These are phyloP conservation scores for Fusarium newnesense DNA, from an alignment of 2,329 filamentous ascomycete genomes.

Conservation along the genomic window DNA sequence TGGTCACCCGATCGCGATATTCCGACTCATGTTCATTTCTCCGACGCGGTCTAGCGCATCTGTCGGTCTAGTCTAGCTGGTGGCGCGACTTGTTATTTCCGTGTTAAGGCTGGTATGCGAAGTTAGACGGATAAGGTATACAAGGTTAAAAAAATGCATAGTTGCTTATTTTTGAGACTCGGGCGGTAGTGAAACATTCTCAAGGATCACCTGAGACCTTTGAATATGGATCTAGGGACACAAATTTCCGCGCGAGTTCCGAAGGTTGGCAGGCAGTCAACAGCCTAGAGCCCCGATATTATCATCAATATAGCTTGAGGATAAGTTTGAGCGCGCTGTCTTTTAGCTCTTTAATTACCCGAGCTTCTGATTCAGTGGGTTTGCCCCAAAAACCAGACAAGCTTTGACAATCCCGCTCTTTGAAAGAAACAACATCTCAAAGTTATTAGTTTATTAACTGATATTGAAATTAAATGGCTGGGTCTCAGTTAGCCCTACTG, in stretches of 20 bases:
- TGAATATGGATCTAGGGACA: neutral
- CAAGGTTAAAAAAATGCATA: slow-evolving; percentile 34
- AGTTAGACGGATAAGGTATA: neutral
- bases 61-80: neutral
- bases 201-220: neutral
- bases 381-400: neutral
- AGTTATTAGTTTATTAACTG: neutral
- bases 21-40: neutral
- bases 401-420: neutral
- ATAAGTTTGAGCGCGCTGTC: neutral
- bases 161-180: slow-evolving; percentile 10
- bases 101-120: neutral
- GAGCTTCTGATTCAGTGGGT: neutral
- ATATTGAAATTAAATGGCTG: neutral
- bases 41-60: neutral
- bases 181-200: neutral
- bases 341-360: neutral
- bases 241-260: neutral
- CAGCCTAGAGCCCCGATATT: too few relatives aligned
- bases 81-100: neutral
- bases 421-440: neutral
- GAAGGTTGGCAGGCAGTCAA: neutral
- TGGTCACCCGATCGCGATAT: neutral
- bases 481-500: neutral
- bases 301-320: neutral